These are phyloP conservation scores for Colletotrichum shisoi DNA, from an alignment of 2,329 filamentous ascomycete genomes.

Conservation along the genomic window DNA sequence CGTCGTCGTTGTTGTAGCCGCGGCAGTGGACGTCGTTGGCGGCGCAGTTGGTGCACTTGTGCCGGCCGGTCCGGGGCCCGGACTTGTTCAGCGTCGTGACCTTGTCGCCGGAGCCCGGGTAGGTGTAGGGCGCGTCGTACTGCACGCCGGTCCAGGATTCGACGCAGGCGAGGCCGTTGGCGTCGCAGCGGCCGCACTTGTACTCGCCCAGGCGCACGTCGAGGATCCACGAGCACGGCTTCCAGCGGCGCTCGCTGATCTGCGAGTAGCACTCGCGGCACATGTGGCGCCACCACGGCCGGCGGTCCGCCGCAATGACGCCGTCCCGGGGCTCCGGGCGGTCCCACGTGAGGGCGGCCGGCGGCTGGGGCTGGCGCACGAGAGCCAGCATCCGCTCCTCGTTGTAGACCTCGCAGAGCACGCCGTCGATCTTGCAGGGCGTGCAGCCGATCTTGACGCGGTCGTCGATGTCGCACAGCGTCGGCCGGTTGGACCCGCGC, in stretches of 20 bases:
- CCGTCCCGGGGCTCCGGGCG: constrained; percentile 31
- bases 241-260: not conserved
- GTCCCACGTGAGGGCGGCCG: constrained; percentile 26
- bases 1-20: constrained; percentile 10
- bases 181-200: constrained; percentile 39
- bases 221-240: constrained; percentile 21
- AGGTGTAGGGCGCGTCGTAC: constrained; percentile 34
- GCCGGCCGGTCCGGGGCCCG: not conserved
- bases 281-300: constrained; percentile 38
- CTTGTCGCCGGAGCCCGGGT: constrained; percentile 2
- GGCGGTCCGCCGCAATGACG: constrained; percentile 24
- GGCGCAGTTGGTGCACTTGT: constrained; percentile 27
- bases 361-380: not conserved
- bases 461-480: constrained; percentile 35
- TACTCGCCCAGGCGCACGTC: constrained; percentile 31
- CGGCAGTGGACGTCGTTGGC: constrained; percentile 24
- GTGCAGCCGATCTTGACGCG: constrained; percentile 34
- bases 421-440: constrained; percentile 14
- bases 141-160: constrained; percentile 34
- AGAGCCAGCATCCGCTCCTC: constrained; percentile 15
- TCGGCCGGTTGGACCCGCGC: not conserved
- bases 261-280: constrained; percentile 36
- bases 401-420: constrained; percentile 16
- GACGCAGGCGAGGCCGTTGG: constrained; percentile 40
- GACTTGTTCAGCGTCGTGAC: not conserved